Conservation (phyloP, 108 stramenopile species). For the Pseudonitzschia multiseries region DNA sequence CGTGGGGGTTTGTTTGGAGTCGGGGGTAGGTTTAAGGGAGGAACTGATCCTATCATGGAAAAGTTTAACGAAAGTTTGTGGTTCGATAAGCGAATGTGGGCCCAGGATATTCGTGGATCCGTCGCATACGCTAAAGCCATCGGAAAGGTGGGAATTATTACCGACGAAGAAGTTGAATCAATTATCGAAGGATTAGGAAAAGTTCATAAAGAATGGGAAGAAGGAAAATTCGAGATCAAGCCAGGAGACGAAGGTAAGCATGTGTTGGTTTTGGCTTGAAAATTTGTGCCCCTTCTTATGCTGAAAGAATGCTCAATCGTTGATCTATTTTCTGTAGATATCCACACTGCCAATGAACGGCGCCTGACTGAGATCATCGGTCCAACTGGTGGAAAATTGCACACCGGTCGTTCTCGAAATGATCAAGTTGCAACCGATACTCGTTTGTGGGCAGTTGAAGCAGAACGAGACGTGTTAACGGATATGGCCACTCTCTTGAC, state of each 20-base stretch:
- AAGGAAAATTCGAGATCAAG: conserved; percentile 83
- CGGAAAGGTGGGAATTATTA: conserved; percentile 83
- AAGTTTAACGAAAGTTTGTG: conserved; percentile 96
- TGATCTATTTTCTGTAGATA: conserved; percentile 53
- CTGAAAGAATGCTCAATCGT: neutral
- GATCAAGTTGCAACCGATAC: conserved; percentile 98
- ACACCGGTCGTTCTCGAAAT: conserved; percentile 97
- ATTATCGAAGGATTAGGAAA: conserved; percentile 81
- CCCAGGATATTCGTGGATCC: conserved; percentile 93
- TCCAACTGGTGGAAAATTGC: conserved; percentile 92
- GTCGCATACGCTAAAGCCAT: conserved; percentile 96
- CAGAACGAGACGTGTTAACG: conserved; percentile 77
- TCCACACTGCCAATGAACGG: conserved; percentile 99
- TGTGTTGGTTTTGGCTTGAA: neutral
- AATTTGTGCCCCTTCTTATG: neutral
- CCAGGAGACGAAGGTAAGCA: conserved; percentile 82
- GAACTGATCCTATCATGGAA: conserved; percentile 99
- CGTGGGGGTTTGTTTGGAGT: conserved; percentile 92
- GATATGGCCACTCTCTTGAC: conserved; percentile 72
- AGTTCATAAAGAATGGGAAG: conserved; percentile 90
- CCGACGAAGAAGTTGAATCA: conserved; percentile 69
- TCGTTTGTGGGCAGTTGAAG: conserved; percentile 93
- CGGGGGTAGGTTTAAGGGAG: conserved; percentile 96
- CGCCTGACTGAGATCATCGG: conserved; percentile 96
- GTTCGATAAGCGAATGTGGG: conserved; percentile 98